Conservation (phyloP, 495 filamentous ascomycete species). For the Penicillium turbatum region DNA sequence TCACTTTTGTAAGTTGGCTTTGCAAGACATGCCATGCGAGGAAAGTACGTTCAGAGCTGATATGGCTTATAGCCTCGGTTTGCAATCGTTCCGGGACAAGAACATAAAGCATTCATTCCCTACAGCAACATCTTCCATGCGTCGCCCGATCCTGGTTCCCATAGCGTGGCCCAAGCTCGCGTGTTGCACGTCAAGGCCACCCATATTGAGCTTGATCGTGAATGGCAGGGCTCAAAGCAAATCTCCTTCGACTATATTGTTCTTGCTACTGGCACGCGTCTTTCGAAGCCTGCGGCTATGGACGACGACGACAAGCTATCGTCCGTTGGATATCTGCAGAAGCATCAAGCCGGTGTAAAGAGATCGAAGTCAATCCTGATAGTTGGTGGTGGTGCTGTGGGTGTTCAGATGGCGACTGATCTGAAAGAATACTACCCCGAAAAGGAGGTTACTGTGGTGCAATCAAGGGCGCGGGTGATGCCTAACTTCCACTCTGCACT, state of each 20-base stretch:
- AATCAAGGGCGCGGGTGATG: slow-evolving; percentile 52
- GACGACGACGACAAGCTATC: slow-evolving; percentile 42
- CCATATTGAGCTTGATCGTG: slow-evolving; percentile 42
- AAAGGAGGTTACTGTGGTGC: slow-evolving; percentile 54
- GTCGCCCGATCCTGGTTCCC: slow-evolving; percentile 28
- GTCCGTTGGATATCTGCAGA: slow-evolving; percentile 37
- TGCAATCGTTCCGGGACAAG: slow-evolving; percentile 43
- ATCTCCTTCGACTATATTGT: slow-evolving; percentile 47
- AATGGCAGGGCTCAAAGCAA: slow-evolving; percentile 40
- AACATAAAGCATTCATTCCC: slow-evolving; percentile 56
- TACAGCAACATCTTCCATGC: slow-evolving; percentile 39
- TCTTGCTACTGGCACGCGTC: slow-evolving; percentile 45
- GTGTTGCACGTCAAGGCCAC: slow-evolving; percentile 38
- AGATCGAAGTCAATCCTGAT: slow-evolving; percentile 46
- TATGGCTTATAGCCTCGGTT: slow-evolving; percentile 45
- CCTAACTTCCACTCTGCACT: slow-evolving; percentile 47
- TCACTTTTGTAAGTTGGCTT: slow-evolving; percentile 43
- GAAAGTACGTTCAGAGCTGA: neutral
- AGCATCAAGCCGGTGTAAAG: slow-evolving; percentile 35
- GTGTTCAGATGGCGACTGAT: slow-evolving; percentile 58
- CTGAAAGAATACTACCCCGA: slow-evolving; percentile 54
- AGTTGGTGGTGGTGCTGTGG: slow-evolving; percentile 58
- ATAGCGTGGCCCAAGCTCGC: slow-evolving; percentile 40
- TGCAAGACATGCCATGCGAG: neutral
- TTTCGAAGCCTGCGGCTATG: slow-evolving; percentile 45